Percentiles rank a stretch among this genome's conserved stretches.
Conservation (phyloP, 1,284 basidiomycete species). For the Vanrija sp. region DNA sequence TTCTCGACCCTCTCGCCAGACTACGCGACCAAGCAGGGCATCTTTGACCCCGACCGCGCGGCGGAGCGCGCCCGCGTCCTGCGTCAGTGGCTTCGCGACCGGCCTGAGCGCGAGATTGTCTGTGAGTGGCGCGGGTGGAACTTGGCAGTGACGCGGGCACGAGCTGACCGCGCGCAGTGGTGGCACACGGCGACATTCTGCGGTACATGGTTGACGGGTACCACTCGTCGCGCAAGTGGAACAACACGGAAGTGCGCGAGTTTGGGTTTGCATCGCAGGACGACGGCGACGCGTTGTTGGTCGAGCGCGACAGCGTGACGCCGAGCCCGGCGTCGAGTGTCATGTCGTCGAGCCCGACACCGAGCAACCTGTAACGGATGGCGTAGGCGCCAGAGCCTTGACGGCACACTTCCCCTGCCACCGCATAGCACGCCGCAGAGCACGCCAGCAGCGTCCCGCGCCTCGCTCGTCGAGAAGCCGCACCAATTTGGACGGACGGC, state of each 20-base stretch:
- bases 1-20: conserved; percentile 35
- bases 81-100: conserved; percentile 39
- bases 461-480: too few relatives aligned
- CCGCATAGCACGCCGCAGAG: too few relatives aligned
- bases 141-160: background rate
- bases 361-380: too few relatives aligned
- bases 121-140: conserved; percentile 22
- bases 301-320: background rate
- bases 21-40: conserved; percentile 45
- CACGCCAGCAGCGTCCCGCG: too few relatives aligned
- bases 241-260: conserved; percentile 42
- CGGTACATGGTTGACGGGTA: conserved; percentile 40
- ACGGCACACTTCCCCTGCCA: too few relatives aligned
- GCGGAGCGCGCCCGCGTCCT: conserved; percentile 35
- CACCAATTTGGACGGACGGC: too few relatives aligned
- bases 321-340: too few relatives aligned
- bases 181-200: conserved; percentile 49
- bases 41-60: conserved; percentile 34
- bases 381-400: too few relatives aligned
- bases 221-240: conserved; percentile 38
- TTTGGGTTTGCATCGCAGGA: conserved; percentile 36
- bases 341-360: too few relatives aligned
- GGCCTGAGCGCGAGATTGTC: conserved; percentile 46
- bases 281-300: conserved; percentile 36
- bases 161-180: conserved; percentile 22